Percentiles rank a stretch among this genome's conserved stretches.
phyloP scores from a whole-genome alignment of 2,329 filamentous ascomycete genomes.

The Stagonosporopsis tanaceti region DNA sequence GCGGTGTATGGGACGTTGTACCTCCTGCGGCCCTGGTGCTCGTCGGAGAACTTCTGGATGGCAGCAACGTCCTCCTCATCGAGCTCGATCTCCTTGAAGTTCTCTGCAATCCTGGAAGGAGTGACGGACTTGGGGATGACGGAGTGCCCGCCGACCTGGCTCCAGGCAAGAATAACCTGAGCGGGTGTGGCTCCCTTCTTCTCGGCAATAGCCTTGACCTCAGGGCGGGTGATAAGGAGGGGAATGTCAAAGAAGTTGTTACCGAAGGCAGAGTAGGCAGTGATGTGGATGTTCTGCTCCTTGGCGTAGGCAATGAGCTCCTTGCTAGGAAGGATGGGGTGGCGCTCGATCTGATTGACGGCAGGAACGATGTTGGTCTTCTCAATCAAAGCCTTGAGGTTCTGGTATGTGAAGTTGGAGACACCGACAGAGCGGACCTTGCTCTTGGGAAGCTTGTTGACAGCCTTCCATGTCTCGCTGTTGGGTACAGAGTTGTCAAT shows the following conservation, averaged over 20 bases:
- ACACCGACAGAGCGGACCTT: constrained; percentile 43
- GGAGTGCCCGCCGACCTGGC: constrained; percentile 68
- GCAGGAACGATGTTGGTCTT: constrained; percentile 48
- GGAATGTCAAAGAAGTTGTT: constrained; percentile 53
- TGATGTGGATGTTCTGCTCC: constrained; percentile 45
- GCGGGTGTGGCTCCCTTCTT: constrained; percentile 72
- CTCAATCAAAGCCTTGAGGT: constrained; percentile 63
- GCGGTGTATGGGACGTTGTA: constrained; percentile 51
- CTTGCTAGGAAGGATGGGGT: constrained; percentile 40
- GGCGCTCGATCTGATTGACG: constrained; percentile 44
- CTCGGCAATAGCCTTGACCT: constrained; percentile 72
- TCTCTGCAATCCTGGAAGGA: constrained; percentile 36
- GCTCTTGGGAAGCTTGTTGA: constrained; percentile 51
- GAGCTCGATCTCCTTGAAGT: constrained; percentile 42
- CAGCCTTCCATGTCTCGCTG: constrained; percentile 48
- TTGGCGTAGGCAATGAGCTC: constrained; percentile 41
- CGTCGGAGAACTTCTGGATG: constrained; percentile 61
- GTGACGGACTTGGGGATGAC: constrained; percentile 44
- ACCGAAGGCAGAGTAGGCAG: constrained; percentile 54
- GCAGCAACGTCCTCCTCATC: constrained; percentile 33
- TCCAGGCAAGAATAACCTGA: constrained; percentile 85
- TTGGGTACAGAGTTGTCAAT: constrained; percentile 41
- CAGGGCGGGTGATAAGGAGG: constrained; percentile 74
- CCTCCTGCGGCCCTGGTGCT: constrained; percentile 35
- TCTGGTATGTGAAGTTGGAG: constrained; percentile 45